A percentile compares a stretch with the other conserved stretches of the same genome.
phyloP scores from a whole-genome alignment of 2,329 filamentous ascomycete species.

The Phialophora macrospora region DNA sequence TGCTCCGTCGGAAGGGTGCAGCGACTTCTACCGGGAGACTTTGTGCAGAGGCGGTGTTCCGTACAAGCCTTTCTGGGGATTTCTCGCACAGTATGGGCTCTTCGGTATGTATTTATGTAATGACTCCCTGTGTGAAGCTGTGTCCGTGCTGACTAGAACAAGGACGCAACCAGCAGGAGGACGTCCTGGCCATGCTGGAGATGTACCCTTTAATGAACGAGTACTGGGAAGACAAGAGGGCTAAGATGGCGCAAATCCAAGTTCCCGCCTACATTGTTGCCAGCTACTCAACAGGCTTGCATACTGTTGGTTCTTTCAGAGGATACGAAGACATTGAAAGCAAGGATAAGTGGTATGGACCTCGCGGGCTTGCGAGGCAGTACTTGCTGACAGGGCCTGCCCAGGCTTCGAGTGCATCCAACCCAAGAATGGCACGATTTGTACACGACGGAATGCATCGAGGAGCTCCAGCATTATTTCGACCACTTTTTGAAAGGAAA shows the following conservation, averaged over 20 bases:
- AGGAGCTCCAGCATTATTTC: slow-evolving; percentile 52
- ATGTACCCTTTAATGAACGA: slow-evolving; percentile 43
- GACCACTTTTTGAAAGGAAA: slow-evolving; percentile 52
- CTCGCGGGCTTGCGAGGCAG: not conserved
- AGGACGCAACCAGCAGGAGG: slow-evolving; percentile 41
- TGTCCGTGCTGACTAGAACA: not conserved
- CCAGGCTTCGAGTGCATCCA: slow-evolving; percentile 46
- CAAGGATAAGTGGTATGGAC: slow-evolving; percentile 47
- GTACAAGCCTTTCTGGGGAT: slow-evolving; percentile 5
- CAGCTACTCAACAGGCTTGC: slow-evolving; percentile 44
- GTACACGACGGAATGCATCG: slow-evolving; percentile 43
- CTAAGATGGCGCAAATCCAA: slow-evolving; percentile 34
- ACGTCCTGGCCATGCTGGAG: slow-evolving; percentile 51
- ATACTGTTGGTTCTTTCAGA: slow-evolving; percentile 47
- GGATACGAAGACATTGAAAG: slow-evolving; percentile 47
- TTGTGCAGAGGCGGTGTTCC: slow-evolving; percentile 52
- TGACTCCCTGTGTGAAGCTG: not conserved
- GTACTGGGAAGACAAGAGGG: slow-evolving; percentile 39
- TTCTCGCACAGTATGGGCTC: slow-evolving; percentile 1
- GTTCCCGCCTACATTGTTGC: slow-evolving; percentile 46
- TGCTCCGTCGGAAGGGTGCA: slow-evolving; percentile 55
- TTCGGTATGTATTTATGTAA: not conserved
- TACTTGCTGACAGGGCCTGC: not conserved
- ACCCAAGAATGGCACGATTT: slow-evolving; percentile 56
- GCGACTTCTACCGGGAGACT: slow-evolving; percentile 53